These are phyloP conservation scores for Colletotrichum spinosum DNA, from an alignment of 2,329 filamentous ascomycete genomes.

Conservation along the genomic window DNA sequence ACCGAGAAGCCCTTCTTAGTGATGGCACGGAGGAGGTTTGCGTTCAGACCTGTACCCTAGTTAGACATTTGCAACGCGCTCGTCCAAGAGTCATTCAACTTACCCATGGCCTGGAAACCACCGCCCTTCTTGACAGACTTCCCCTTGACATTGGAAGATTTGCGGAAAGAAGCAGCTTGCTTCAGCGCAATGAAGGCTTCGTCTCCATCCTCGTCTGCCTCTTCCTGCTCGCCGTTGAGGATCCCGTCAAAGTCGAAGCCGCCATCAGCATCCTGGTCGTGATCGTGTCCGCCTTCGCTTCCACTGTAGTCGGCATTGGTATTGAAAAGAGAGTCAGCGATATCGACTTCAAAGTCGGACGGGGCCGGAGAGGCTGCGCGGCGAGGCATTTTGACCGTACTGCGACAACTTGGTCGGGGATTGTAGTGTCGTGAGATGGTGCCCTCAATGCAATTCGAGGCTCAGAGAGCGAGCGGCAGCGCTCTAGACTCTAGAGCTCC, in stretches of 20 bases:
- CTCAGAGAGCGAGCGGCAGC: slow-evolving; percentile 12
- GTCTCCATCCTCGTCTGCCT: slow-evolving; percentile 74
- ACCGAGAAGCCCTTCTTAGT: slow-evolving; percentile 94
- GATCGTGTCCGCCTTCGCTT: slow-evolving; percentile 48
- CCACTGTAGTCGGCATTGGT: slow-evolving; percentile 56
- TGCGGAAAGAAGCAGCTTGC: slow-evolving; percentile 89
- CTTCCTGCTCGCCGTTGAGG: slow-evolving; percentile 67
- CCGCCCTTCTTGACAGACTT: slow-evolving; percentile 93
- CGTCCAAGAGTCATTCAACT: slow-evolving; percentile 33
- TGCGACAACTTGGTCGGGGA: background rate
- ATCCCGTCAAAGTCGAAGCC: slow-evolving; percentile 72
- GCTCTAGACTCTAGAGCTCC: background rate
- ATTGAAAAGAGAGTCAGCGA: slow-evolving; percentile 81
- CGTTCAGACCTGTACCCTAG: slow-evolving; percentile 71
- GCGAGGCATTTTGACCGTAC: slow-evolving; percentile 69
- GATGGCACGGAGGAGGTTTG: slow-evolving; percentile 89
- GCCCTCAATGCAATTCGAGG: background rate
- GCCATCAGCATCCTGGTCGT: slow-evolving; percentile 45
- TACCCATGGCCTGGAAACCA: slow-evolving; percentile 95
- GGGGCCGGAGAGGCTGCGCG: slow-evolving; percentile 82
- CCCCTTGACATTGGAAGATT: slow-evolving; percentile 83
- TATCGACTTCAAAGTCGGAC: slow-evolving; percentile 94
- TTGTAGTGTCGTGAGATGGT: slow-evolving; percentile 10
- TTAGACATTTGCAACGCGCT: slow-evolving; percentile 1
- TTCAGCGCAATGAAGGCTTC: slow-evolving; percentile 91